Evolutionary conservation across 306 rosid species (phyloP), one percentile per base, ranked within the genome.

Genomic region (Fragaria vesca): DNA sequence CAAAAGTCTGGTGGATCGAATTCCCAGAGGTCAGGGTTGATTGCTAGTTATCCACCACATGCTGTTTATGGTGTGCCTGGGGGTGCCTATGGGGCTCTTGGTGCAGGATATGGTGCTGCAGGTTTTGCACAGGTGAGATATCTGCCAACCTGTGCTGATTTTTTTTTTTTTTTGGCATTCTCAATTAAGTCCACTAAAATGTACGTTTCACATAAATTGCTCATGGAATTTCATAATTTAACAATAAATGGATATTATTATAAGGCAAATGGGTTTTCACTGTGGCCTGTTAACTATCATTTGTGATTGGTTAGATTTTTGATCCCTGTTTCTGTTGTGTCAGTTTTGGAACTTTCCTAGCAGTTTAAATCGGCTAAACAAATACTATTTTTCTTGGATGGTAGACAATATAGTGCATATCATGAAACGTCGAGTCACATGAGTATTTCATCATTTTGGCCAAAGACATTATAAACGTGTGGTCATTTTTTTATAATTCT

Each of bases 11-110:
- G 86, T 71, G 97, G 89, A 61, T 83, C 88, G 51, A 88, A 86
- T 81, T 68, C 81, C 51, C 95, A 79, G 79, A 92, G 87, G 77
- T 69, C 90, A 54, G 98, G 97, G 69, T 78, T 91, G 85, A 93
- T 95, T 88, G 92, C 97, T 16, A 90, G 82, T 76, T 95, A 92
- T 87, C 95, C 93, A 24, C 91, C 96, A 80, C 91, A 67, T 48
- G 80, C 79, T 79, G 93, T 94, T 75, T 92, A 87, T 82, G 93
- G 94, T 75, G 61, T 88, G 84, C 84, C 84, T 78, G 98, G 95
- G n/a, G 86, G 90, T 80, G 79, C 84, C 66, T 94, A 94, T 82
- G 97, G 97, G 77, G 90, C 90, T 61, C 84, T 94, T 54, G 90
- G 88, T 77, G 82, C 91, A 72, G 97, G 98, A 51, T 91, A 89